Evolutionary conservation across 106 monocot species (phyloP), one percentile per base, ranked within the genome.

Genomic region (Dendrobium nobile): DNA sequence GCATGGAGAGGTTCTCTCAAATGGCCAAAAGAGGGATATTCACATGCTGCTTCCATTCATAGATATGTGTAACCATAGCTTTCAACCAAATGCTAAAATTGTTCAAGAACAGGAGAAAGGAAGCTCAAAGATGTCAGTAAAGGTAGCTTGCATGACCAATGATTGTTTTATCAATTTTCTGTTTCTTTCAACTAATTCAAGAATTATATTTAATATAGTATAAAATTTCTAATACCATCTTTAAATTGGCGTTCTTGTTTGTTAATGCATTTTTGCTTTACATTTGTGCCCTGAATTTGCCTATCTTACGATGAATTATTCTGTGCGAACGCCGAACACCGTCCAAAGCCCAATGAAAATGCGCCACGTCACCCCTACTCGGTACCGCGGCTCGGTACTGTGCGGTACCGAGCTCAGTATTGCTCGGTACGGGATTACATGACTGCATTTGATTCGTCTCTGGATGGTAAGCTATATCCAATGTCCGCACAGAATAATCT

Each of bases 51-150:
- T 99, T 86, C 98, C 98, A 43, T 87, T 99, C 27, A 95, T 99
- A 59, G 98, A 99, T 79, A 95, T 95, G 93, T 99, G 98, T 84
- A 99, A 95, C 77, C 95, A 95, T 80, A 90, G 88, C 79, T 99
- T 95, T 80, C 67, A 86, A 9, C 98, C 98, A 56, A 93, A 92
- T 91, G 95, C 98, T 82, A 78, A 83, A 75, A 99, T 99, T 86
- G 59, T 93, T 79, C 95, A 95, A 78, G 88, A 90, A 13, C 80
- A 84, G 42, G 80, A 83, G 84, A 72, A 77, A 72, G 77, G 80
- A 67, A 85, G 83, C 81, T 79, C 75, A 79, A 87, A 90, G 33
- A 88, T 88, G 88, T 79, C 85, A 47, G 84, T 99, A 41, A 92
- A 95, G 88, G 98, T 61, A 61, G 9, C 33, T 33, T 70, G 31